phyloP scores from a whole-genome alignment of 306 rosid species.

The apple (Malus domestica) region DNA sequence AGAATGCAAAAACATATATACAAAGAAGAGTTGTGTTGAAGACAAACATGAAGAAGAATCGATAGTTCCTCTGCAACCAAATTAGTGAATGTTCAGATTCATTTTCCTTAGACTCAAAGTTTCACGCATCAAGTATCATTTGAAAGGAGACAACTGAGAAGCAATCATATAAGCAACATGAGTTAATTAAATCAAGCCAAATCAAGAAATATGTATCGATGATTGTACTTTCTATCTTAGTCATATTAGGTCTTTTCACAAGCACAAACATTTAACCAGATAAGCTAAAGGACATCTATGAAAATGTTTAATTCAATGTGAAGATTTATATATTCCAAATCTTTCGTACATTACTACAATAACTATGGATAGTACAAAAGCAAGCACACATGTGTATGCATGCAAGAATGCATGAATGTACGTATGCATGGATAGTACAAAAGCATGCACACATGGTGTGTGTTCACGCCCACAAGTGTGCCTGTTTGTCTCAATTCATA shows the following conservation, averaged over 20 bases:
- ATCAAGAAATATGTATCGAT: neutral
- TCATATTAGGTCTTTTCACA: neutral
- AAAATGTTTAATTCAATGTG: neutral
- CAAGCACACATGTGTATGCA: neutral
- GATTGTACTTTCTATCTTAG: neutral
- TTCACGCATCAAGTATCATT: neutral
- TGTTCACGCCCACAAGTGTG: neutral
- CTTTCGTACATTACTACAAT: neutral
- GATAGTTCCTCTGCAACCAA: conserved; percentile 85
- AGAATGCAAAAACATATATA: conserved; percentile 81
- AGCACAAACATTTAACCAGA: neutral
- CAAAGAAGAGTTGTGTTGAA: conserved; percentile 92
- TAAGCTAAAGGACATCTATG: neutral
- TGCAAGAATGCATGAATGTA: neutral
- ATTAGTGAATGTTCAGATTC: conserved; percentile 25
- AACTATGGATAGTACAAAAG: neutral
- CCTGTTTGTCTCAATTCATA: neutral
- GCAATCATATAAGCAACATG: neutral
- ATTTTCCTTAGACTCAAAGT: neutral
- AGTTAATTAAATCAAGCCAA: neutral
- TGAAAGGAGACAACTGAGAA: neutral
- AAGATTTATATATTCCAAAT: neutral
- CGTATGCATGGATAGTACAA: neutral
- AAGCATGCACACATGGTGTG: neutral
- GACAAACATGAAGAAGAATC: conserved; percentile 99